These are phyloP conservation scores for Lasiodiplodia gonubiensis DNA, from an alignment of 2,329 filamentous ascomycete genomes.

Conservation along the genomic window DNA sequence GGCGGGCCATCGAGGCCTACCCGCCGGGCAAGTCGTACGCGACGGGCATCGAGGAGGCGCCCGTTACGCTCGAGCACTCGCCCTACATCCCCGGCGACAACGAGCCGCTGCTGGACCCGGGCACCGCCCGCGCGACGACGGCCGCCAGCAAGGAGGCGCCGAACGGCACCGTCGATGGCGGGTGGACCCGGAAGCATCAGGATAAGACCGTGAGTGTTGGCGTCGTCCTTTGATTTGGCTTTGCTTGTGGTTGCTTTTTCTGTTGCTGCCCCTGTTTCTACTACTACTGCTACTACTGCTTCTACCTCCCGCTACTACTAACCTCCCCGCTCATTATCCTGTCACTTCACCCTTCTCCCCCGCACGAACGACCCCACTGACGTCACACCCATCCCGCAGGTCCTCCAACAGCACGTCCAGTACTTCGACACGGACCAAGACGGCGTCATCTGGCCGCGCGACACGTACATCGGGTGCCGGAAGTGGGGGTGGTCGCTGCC, in stretches of 20 bases:
- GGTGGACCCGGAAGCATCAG: conserved; percentile 47
- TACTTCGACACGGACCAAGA: conserved; percentile 61
- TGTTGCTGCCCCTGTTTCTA: too few species aligned
- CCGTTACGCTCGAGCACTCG: conserved; percentile 14
- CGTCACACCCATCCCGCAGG: conserved; percentile 33
- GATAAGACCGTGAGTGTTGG: conserved; percentile 41
- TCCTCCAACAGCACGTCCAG: conserved; percentile 60
- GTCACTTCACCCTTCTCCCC: neutral
- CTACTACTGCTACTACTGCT: too few species aligned
- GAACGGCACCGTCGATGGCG: conserved; percentile 49
- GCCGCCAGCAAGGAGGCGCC: conserved; percentile 45
- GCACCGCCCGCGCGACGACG: conserved; percentile 24
- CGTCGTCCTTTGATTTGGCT: neutral
- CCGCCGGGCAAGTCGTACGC: conserved; percentile 24
- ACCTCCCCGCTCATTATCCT: neutral
- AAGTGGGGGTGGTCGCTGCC: conserved; percentile 53
- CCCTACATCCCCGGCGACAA: conserved; percentile 22
- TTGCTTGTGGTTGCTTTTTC: too few species aligned
- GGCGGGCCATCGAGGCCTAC: conserved; percentile 4
- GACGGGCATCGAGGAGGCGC: conserved; percentile 13
- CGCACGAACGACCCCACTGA: neutral
- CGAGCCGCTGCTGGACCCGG: conserved; percentile 19
- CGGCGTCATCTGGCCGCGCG: conserved; percentile 59
- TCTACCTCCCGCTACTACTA: too few species aligned
- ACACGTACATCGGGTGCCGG: conserved; percentile 57